Conservation (phyloP, 2,329 filamentous ascomycete genomes). For the Coniella lustricola region DNA sequence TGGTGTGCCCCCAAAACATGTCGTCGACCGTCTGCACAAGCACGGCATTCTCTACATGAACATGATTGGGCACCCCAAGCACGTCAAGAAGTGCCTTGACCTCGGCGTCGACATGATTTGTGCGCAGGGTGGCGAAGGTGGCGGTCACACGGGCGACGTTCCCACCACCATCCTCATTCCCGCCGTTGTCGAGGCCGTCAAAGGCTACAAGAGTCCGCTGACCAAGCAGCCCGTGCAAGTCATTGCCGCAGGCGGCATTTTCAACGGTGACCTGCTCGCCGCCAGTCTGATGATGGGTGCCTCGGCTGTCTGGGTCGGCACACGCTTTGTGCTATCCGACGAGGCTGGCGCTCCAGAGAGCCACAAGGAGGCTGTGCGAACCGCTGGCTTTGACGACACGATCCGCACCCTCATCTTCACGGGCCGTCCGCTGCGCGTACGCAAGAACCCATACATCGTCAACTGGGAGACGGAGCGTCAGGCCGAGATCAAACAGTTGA, state of each 20-base stretch:
- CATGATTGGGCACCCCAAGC: conserved; percentile 99
- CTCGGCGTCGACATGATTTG: conserved; percentile 94
- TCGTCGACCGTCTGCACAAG: conserved; percentile 86
- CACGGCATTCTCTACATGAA: conserved; percentile 95
- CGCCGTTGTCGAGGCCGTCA: conserved; percentile 74
- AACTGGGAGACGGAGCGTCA: conserved; percentile 94
- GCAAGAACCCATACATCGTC: conserved; percentile 86
- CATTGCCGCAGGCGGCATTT: conserved; percentile 87
- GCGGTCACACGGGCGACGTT: conserved; percentile 91
- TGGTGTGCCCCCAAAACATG: conserved; percentile 79
- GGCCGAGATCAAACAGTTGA: conserved; percentile 87
- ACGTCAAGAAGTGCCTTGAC: conserved; percentile 92
- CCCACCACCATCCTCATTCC: conserved; percentile 91
- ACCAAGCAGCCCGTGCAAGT: conserved; percentile 85
- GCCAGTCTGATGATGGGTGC: conserved; percentile 90
- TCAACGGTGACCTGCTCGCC: conserved; percentile 84
- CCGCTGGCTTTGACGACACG: conserved; percentile 90
- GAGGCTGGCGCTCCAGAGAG: conserved; percentile 90
- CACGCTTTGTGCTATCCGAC: conserved; percentile 86
- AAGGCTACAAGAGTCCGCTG: conserved; percentile 76
- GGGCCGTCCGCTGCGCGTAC: conserved; percentile 85
- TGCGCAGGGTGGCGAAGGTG: conserved; percentile 95
- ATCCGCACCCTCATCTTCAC: conserved; percentile 98
- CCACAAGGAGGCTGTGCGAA: conserved; percentile 93
- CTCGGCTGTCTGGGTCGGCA: conserved; percentile 90